Evolutionary conservation across 2,329 filamentous ascomycete species (phyloP), one percentile per base, ranked within the genome.

Genomic region (Raffaelea ambrosiae): DNA sequence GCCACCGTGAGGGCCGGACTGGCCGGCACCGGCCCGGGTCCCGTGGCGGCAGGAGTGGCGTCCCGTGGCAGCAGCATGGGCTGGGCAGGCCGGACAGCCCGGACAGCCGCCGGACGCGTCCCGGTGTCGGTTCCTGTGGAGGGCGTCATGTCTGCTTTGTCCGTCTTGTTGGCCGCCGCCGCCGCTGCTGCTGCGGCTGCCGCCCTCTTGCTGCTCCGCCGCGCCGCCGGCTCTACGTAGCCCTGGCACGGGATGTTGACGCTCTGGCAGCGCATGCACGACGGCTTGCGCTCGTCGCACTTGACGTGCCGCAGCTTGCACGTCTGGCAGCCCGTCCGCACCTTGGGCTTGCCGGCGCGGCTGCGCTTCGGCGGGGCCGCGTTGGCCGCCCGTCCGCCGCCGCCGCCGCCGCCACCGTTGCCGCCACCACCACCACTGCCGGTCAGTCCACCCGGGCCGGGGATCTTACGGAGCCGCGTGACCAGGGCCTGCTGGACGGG

Each of bases 241-340:
- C 59, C 59, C 43, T 57, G 55, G 44, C 59, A 61, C 42, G 51
- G 49, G 20, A 59, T 49, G 31, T 57, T 52, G 5, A 58, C 52
- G 23, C 55, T 55, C 36, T 59, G 57, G 43, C 59, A 61, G 45
- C 56, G 53, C n/a, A 49, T 44, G 43, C 59, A 61, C 16, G 48
- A 50, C 2, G 58, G 58, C 47, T 60, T 61, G 18, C 51, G 49
- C 49, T 60, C 58, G 40, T 61, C 59, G 42, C 22, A 57, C 55
- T 43, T 54, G 38, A 51, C 51, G 43, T 47, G 50, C 41, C 29
- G 58, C 59, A 41, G 54, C 55, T 53, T 55, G 62, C 48, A 60
- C 53, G 43, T 62, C 59, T 45, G 59, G 61, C 16, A 55, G 42
- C 43, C 51, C 54, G 9, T 46, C 44, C 33, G 62, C 54, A 53